Conservation (phyloP, 2,329 filamentous ascomycete genomes). For the Onygenales sp. region DNA sequence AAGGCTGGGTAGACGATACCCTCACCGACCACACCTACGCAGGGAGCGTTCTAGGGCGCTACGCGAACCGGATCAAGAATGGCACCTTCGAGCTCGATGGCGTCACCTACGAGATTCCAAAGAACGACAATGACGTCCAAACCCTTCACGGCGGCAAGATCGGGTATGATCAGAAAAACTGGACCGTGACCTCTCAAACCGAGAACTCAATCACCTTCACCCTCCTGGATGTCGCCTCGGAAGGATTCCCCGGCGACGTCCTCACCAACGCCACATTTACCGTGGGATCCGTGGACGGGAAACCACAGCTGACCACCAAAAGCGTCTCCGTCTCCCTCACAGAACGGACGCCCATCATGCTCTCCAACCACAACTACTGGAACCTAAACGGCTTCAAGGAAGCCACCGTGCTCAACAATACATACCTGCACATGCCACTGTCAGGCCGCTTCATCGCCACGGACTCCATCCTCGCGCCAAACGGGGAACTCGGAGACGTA, state of each 20-base stretch:
- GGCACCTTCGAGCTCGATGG: constrained; percentile 44
- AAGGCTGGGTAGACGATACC: constrained; percentile 35
- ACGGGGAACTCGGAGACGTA: constrained; percentile 63
- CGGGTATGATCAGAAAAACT: constrained; percentile 41
- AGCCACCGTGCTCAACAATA: constrained; percentile 33
- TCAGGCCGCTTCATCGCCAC: constrained; percentile 35
- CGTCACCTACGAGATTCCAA: constrained; percentile 37
- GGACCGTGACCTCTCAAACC: constrained; percentile 35
- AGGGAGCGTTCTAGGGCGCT: constrained; percentile 40
- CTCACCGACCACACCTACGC: constrained; percentile 40
- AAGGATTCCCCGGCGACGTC: constrained; percentile 39
- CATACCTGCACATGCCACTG: constrained; percentile 35
- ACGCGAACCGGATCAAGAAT: constrained; percentile 48
- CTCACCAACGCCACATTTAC: constrained; percentile 37
- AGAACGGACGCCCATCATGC: constrained; percentile 40
- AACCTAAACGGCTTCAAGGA: constrained; percentile 41
- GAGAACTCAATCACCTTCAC: constrained; percentile 38
- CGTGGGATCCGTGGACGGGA: constrained; percentile 23
- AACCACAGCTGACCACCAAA: constrained; percentile 35
- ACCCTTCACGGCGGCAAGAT: constrained; percentile 45
- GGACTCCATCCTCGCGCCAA: constrained; percentile 60
- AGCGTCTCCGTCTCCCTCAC: constrained; percentile 37
- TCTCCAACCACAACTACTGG: constrained; percentile 44
- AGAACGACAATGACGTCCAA: constrained; percentile 41
- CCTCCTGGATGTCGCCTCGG: constrained; percentile 32